Conservation (phyloP, 1,284 basidiomycete species). For the Leucoagaricus sp. region DNA sequence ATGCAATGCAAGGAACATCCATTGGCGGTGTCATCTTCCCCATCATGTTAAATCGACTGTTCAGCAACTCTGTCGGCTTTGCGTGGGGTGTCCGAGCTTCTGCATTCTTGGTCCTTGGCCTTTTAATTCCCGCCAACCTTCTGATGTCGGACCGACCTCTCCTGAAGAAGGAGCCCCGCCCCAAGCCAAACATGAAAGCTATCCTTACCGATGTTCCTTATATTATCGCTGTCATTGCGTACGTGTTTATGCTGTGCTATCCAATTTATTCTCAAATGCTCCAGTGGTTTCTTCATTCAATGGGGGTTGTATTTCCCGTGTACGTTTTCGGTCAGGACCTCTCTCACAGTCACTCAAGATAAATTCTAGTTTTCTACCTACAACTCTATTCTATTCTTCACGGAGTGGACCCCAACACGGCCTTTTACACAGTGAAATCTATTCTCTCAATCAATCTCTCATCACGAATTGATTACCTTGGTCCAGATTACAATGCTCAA, state of each 20-base stretch:
- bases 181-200: constrained; percentile 6
- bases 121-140: constrained; percentile 24
- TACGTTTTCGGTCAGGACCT: not conserved
- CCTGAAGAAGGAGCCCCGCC: not conserved
- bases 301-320: not conserved
- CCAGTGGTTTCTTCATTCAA: not conserved
- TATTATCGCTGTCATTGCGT: constrained; percentile 11
- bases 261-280: not conserved
- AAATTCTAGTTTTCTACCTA: not conserved
- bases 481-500: constrained; percentile 18
- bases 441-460: not conserved
- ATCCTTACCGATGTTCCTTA: constrained; percentile 18
- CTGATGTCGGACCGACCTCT: constrained; percentile 24
- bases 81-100: constrained; percentile 30
- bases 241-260: not conserved
- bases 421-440: not conserved
- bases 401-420: not conserved
- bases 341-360: not conserved
- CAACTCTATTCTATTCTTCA: not conserved
- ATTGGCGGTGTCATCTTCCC: not conserved
- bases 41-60: constrained; percentile 18
- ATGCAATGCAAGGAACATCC: constrained; percentile 14
- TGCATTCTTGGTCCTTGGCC: constrained; percentile 19
- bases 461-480: not conserved
- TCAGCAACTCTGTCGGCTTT: constrained; percentile 31